Percentiles rank a stretch among this genome's conserved stretches.
These are phyloP conservation scores for Citrus sp. DNA, from an alignment of 345 rosid species.

Conservation along the genomic window DNA sequence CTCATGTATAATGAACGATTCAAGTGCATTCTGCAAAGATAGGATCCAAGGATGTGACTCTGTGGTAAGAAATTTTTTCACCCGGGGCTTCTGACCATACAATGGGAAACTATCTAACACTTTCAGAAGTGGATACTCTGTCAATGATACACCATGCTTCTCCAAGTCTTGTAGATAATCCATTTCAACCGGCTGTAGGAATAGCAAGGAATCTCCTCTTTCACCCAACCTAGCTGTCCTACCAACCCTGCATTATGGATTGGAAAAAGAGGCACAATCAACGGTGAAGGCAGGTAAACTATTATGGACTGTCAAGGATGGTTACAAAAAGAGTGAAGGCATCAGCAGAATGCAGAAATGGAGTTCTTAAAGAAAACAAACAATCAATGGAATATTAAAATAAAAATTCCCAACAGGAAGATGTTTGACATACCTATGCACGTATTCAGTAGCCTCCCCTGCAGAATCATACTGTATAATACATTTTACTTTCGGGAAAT, in stretches of 20 bases:
- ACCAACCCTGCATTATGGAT: conserved; percentile 72
- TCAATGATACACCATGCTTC: conserved; percentile 78
- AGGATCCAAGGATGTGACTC: conserved; percentile 85
- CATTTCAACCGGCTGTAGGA: conserved; percentile 81
- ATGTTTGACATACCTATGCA: conserved; percentile 60
- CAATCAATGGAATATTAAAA: not conserved
- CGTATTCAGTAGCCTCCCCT: conserved; percentile 98
- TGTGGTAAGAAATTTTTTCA: conserved; percentile 43
- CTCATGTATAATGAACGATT: conserved; percentile 51
- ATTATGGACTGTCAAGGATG: not conserved
- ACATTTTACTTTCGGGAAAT: conserved; percentile 89
- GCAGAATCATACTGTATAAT: conserved; percentile 97
- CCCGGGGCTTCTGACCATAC: conserved; percentile 38
- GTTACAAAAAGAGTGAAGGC: not conserved
- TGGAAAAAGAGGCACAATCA: conserved; percentile 4
- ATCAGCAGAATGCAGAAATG: not conserved
- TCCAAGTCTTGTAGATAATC: conserved; percentile 79
- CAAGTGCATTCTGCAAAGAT: conserved; percentile 73
- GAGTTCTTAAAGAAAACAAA: not conserved
- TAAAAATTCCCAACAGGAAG: conserved; percentile 4
- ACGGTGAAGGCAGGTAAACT: not conserved
- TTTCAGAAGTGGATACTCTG: conserved; percentile 77
- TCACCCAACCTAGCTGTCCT: conserved; percentile 94
- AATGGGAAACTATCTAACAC: conserved; percentile 65
- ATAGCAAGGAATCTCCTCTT: conserved; percentile 80